Evolutionary conservation across 768 basidiomycete species (phyloP).

Genomic region (Rhodotorula diobovata): DNA sequence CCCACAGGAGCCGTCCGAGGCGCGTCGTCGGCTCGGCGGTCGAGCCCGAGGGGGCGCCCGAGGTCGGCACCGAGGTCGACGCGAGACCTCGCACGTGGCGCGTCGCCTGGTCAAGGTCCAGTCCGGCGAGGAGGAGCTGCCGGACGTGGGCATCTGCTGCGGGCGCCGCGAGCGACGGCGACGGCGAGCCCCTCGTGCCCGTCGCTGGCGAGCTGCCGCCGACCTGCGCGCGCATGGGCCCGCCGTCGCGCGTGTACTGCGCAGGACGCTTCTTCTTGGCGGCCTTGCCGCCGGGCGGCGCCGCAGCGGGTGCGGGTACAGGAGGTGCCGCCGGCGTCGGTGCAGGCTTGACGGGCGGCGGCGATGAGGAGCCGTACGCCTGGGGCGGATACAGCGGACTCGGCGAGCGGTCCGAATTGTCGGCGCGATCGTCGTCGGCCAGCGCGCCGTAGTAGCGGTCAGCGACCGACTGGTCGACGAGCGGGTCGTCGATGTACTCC

Average conservation of each 20-base stretch:
- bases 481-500: neutral
- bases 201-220: too few species aligned
- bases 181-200: neutral
- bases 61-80: too few species aligned
- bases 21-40: neutral
- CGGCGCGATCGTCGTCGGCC: too few species aligned
- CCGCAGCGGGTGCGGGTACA: neutral
- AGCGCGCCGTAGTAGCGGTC: neutral
- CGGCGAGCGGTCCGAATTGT: too few species aligned
- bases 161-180: neutral
- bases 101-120: neutral
- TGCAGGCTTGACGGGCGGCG: too few species aligned
- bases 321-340: neutral
- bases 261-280: neutral
- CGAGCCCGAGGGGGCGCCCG: too few species aligned
- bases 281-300: too few species aligned
- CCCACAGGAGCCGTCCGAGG: slow-evolving; percentile 13
- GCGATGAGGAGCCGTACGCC: too few species aligned
- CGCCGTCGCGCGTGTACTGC: too few species aligned
- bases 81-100: neutral
- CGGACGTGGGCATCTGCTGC: neutral
- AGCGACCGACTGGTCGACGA: neutral
- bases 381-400: too few species aligned
- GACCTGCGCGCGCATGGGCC: too few species aligned
- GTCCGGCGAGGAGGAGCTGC: slow-evolving; percentile 18